Conservation (phyloP, 2,329 filamentous ascomycete species). For the Pestalotiopsis sp. region DNA sequence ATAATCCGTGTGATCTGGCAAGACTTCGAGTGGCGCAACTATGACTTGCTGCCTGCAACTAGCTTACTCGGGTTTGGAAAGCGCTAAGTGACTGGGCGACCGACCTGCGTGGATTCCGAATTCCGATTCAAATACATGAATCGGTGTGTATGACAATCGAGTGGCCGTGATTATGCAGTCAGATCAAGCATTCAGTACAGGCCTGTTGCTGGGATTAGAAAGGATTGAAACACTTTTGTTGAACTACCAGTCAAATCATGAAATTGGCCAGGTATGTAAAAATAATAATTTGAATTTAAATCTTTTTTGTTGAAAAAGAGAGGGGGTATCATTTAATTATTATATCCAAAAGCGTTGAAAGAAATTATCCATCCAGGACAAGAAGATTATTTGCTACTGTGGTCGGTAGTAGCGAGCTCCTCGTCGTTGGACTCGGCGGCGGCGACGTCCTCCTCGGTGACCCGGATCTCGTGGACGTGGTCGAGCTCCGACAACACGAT, state of each 20-base stretch:
- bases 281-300: neutral
- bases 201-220: too few relatives aligned
- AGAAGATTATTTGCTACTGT: neutral
- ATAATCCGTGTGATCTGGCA: too few relatives aligned
- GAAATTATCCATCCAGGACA: too few relatives aligned
- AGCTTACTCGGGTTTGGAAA: too few relatives aligned
- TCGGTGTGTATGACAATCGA: too few relatives aligned
- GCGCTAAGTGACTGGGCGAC: too few relatives aligned
- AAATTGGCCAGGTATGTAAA: neutral
- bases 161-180: too few relatives aligned
- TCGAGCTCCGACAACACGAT: constrained; percentile 32
- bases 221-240: neutral
- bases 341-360: neutral
- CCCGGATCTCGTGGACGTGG: constrained; percentile 28
- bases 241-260: neutral
- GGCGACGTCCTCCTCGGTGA: constrained; percentile 11
- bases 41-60: too few relatives aligned
- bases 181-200: too few relatives aligned
- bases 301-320: neutral
- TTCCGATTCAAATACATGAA: too few relatives aligned
- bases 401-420: constrained; percentile 1
- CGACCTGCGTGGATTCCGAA: too few relatives aligned
- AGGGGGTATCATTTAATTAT: neutral
- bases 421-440: neutral
- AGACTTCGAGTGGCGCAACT: too few relatives aligned